Evolutionary conservation across 1,139 yeast species (phyloP).

Genomic region (Taphrina confusa): DNA sequence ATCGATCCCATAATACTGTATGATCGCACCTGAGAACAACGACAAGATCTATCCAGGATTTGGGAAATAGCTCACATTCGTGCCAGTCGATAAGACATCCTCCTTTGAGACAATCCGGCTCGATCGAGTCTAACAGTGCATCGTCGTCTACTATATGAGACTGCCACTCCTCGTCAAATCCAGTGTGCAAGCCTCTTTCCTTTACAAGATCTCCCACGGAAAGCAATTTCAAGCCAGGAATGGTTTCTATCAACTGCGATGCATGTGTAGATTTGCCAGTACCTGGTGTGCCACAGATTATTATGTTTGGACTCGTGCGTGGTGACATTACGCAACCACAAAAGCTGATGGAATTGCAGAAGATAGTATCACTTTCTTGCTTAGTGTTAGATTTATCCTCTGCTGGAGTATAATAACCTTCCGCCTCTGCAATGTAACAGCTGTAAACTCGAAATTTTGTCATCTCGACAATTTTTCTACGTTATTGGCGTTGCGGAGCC

Average conservation of each 20-base stretch:
- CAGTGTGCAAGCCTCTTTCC: conserved; percentile 72
- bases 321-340: background rate
- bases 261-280: conserved; percentile 93
- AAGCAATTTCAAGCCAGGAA: conserved; percentile 55
- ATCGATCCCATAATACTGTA: conserved; percentile 68
- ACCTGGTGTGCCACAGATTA: conserved; percentile 96
- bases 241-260: conserved; percentile 55
- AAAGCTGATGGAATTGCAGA: no score
- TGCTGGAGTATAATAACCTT: no score
- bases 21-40: conserved; percentile 83
- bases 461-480: no score
- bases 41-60: conserved; percentile 84
- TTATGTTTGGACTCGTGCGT: conserved; percentile 58
- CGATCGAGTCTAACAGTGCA: conserved; percentile 72
- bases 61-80: conserved; percentile 93
- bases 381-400: no score
- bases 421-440: no score
- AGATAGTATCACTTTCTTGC: no score
- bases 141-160: conserved; percentile 92
- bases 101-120: conserved; percentile 67
- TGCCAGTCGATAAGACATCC: conserved; percentile 94
- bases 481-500: no score
- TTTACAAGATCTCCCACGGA: conserved; percentile 82
- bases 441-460: no score
- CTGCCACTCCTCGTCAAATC: conserved; percentile 81